phyloP scores from a whole-genome alignment of 2,329 filamentous ascomycete genomes.

The Ampelomyces quisqualis region DNA sequence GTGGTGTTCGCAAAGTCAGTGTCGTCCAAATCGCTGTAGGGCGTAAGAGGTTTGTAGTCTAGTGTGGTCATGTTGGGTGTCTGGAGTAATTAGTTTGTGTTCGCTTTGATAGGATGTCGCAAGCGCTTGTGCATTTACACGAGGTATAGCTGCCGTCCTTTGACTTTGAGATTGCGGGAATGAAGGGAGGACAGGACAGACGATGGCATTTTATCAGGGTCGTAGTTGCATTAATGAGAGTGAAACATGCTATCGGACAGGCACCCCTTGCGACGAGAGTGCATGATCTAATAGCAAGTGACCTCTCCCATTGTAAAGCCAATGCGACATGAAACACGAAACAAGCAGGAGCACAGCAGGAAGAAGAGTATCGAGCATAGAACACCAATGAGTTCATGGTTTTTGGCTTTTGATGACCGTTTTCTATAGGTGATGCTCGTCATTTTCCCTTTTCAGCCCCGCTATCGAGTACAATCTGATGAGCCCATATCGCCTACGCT shows the following conservation, averaged over 20 bases:
- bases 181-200: slow-evolving; percentile 10
- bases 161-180: slow-evolving; percentile 3
- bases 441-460: slow-evolving; percentile 32
- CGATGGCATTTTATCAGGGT: slow-evolving; percentile 15
- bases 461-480: slow-evolving; percentile 39
- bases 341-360: neutral
- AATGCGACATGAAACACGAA: slow-evolving; percentile 32
- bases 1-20: slow-evolving; percentile 25
- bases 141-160: slow-evolving; percentile 24
- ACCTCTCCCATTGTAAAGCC: slow-evolving; percentile 5
- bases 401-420: slow-evolving; percentile 32
- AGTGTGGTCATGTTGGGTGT: slow-evolving; percentile 16
- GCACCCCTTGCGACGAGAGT: slow-evolving; percentile 19
- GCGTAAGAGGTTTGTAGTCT: slow-evolving; percentile 29
- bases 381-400: slow-evolving; percentile 25
- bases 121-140: slow-evolving; percentile 27
- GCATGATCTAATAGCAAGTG: slow-evolving; percentile 15
- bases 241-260: slow-evolving; percentile 29
- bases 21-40: slow-evolving; percentile 33
- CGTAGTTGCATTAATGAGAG: slow-evolving; percentile 17
- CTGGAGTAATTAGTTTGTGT: slow-evolving; percentile 23
- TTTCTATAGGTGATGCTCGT: slow-evolving; percentile 41
- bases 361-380: slow-evolving; percentile 13
- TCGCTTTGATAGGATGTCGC: slow-evolving; percentile 16
- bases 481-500: slow-evolving; percentile 27